Conservation (phyloP, 148 eudicot genomes). For the Cornus florida region DNA sequence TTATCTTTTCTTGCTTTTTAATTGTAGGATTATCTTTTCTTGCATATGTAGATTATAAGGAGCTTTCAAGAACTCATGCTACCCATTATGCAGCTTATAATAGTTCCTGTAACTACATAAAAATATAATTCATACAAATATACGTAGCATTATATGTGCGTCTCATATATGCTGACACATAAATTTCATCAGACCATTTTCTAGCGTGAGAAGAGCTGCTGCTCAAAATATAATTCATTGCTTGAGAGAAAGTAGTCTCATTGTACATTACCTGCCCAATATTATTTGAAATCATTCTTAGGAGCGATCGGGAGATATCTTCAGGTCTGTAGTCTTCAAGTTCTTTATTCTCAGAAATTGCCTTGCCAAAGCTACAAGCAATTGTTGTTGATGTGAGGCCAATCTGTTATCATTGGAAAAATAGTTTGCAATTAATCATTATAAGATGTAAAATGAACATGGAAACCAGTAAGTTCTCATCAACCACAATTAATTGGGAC, state of each 20-base stretch:
- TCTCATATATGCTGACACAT: not conserved
- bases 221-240: not conserved
- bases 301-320: slow-evolving; percentile 75
- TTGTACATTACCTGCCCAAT: slow-evolving; percentile 69
- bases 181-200: not conserved
- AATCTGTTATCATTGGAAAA: slow-evolving; percentile 45
- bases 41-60: not conserved
- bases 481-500: not conserved
- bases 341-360: slow-evolving; percentile 66
- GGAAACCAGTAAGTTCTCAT: not conserved
- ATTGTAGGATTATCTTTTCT: not conserved
- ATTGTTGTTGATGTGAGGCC: slow-evolving; percentile 86
- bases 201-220: not conserved
- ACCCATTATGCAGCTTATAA: not conserved
- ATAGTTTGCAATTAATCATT: not conserved
- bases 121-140: too few relatives aligned
- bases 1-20: not conserved
- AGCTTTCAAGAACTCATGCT: not conserved
- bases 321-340: slow-evolving; percentile 73
- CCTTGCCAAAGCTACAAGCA: slow-evolving; percentile 94
- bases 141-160: too few relatives aligned
- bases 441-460: slow-evolving; percentile 3
- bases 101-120: too few relatives aligned
- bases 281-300: slow-evolving; percentile 89
- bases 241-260: not conserved